phyloP scores from a whole-genome alignment of 1,284 basidiomycete genomes.

The Naganishia albida region DNA sequence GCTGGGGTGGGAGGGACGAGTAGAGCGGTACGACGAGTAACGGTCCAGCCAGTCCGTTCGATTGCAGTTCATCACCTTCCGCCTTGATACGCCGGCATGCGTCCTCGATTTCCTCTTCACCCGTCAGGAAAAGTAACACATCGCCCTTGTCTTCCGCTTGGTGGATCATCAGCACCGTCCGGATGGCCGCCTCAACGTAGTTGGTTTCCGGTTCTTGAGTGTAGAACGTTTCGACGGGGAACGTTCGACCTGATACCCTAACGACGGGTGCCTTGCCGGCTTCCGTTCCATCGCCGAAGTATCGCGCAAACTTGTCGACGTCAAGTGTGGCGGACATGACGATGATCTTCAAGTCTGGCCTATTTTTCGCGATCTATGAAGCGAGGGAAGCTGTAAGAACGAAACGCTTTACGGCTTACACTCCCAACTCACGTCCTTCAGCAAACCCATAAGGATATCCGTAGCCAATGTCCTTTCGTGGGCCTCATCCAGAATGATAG shows the following conservation, averaged over 20 bases:
- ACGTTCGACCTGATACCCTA: conserved; percentile 93
- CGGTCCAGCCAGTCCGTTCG: conserved; percentile 76
- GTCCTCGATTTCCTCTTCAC: conserved; percentile 98
- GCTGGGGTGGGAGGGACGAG: conserved; percentile 86
- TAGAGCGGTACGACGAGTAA: conserved; percentile 88
- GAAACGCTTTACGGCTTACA: not conserved
- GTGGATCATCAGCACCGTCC: conserved; percentile 96
- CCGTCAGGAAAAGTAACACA: conserved; percentile 91
- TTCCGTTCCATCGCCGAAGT: conserved; percentile 69
- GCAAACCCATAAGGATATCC: conserved; percentile 95
- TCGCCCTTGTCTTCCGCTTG: conserved; percentile 93
- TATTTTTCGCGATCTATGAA: conserved; percentile 72
- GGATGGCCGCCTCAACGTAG: conserved; percentile 95
- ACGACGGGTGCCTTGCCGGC: conserved; percentile 74
- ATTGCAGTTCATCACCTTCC: conserved; percentile 77
- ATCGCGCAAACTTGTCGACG: conserved; percentile 93
- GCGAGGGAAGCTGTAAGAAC: conserved; percentile 42
- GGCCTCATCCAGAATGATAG: conserved; percentile 97
- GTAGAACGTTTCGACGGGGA: conserved; percentile 94
- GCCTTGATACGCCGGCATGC: conserved; percentile 89
- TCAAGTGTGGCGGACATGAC: conserved; percentile 99
- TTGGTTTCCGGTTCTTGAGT: conserved; percentile 94
- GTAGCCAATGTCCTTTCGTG: conserved; percentile 98
- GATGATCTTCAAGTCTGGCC: conserved; percentile 91
- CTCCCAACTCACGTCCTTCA: conserved; percentile 58